Percentiles rank a stretch among this genome's conserved stretches.
These are phyloP conservation scores for Phytophthora brassicae DNA, from an alignment of 352 stramenopile species.

Conservation along the genomic window DNA sequence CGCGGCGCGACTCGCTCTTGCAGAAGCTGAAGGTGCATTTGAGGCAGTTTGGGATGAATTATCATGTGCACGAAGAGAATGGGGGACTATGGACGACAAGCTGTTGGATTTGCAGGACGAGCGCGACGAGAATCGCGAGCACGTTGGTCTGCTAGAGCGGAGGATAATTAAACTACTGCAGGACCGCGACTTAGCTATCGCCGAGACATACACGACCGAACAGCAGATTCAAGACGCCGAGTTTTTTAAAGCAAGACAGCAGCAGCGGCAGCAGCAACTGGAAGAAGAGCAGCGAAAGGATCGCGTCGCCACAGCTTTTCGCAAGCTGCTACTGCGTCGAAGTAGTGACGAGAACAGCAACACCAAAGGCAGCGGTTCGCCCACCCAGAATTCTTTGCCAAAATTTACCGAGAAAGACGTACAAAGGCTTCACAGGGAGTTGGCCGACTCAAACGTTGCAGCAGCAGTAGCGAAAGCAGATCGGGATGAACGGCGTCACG, in stretches of 20 bases:
- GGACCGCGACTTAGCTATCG: slow-evolving; percentile 69
- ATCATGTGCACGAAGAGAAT: slow-evolving; percentile 51
- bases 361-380: slow-evolving; percentile 12
- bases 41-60: slow-evolving; percentile 50
- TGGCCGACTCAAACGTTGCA: slow-evolving; percentile 66
- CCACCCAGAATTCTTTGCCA: slow-evolving; percentile 11
- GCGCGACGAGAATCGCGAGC: slow-evolving; percentile 41
- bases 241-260: slow-evolving; percentile 44
- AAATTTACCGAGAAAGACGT: slow-evolving; percentile 55
- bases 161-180: slow-evolving; percentile 76
- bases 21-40: slow-evolving; percentile 48
- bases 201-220: slow-evolving; percentile 69
- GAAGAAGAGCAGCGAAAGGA: slow-evolving; percentile 20
- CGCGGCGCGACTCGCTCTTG: slow-evolving; percentile 35
- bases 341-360: slow-evolving; percentile 15
- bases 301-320: slow-evolving; percentile 19
- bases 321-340: slow-evolving; percentile 21
- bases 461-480: slow-evolving; percentile 60
- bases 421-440: slow-evolving; percentile 59
- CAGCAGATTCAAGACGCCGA: slow-evolving; percentile 67
- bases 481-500: slow-evolving; percentile 62
- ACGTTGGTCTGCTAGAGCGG: slow-evolving; percentile 64
- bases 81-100: slow-evolving; percentile 42
- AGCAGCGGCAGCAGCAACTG: slow-evolving; percentile 14
- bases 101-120: slow-evolving; percentile 45